Evolutionary conservation across 176 grass and related monocot species (phyloP).

Genomic region (Otatea glauca): DNA sequence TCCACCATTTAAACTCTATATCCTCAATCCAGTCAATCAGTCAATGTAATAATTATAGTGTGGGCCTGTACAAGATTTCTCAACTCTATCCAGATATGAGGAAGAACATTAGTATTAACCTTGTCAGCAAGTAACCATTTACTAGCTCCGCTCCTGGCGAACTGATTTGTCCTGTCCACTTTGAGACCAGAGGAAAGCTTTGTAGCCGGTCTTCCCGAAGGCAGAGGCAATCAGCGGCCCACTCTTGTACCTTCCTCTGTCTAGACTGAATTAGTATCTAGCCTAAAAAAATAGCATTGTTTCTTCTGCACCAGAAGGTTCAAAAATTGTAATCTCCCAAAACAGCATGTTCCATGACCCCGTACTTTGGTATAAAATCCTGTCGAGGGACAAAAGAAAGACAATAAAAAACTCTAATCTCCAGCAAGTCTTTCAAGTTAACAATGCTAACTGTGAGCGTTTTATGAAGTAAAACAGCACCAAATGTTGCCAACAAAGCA

Average conservation of each 20-base stretch:
- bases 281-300: background rate
- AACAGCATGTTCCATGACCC: constrained; percentile 33
- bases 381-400: constrained; percentile 27
- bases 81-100: constrained; percentile 47
- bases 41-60: constrained; percentile 37
- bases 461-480: constrained; percentile 18
- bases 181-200: background rate
- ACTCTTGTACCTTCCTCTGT: constrained; percentile 26
- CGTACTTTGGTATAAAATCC: constrained; percentile 28
- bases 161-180: constrained; percentile 32
- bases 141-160: constrained; percentile 36
- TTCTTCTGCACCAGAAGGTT: constrained; percentile 31
- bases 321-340: constrained; percentile 18
- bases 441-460: constrained; percentile 1
- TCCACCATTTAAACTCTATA: constrained; percentile 42
- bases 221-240: background rate
- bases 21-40: constrained; percentile 33
- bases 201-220: constrained; percentile 1
- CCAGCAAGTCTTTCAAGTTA: background rate
- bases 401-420: constrained; percentile 23
- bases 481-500: background rate
- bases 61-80: constrained; percentile 59
- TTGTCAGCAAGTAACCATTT: constrained; percentile 54
- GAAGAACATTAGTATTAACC: constrained; percentile 66
- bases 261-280: constrained; percentile 34